Conservation (phyloP, 208 protist genomes). For the Leishmania major region DNA sequence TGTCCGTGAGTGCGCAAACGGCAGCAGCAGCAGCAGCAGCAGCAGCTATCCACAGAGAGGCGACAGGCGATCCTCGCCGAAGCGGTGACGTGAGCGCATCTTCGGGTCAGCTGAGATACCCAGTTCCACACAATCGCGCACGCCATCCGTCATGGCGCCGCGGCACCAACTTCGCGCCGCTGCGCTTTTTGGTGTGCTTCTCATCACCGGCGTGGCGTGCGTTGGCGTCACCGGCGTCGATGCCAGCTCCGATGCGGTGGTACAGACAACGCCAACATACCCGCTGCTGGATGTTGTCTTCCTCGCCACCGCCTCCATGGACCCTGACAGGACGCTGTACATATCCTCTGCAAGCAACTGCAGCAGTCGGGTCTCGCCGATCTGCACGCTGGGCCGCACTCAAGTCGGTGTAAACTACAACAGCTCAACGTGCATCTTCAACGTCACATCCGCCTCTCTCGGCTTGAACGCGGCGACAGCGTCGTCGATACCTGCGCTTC, state of each 20-base stretch:
- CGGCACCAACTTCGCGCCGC: neutral
- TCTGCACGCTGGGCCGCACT: conserved; percentile 41
- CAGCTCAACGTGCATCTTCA: conserved; percentile 52
- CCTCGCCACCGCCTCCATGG: conserved; percentile 31
- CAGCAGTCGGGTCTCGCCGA: conserved; percentile 12
- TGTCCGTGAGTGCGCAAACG: neutral
- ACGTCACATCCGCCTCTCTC: conserved; percentile 30
- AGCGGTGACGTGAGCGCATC: neutral
- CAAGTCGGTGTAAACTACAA: conserved; percentile 28
- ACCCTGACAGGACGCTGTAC: conserved; percentile 41
- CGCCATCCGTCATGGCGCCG: neutral
- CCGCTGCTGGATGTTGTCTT: conserved; percentile 67
- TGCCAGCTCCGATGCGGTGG: conserved; percentile 7
- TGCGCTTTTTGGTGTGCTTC: neutral
- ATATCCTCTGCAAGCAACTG: conserved; percentile 36
- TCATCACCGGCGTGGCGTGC: neutral
- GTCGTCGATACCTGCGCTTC: conserved; percentile 37
- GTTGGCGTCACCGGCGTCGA: neutral
- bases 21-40: neutral
- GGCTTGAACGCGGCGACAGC: conserved; percentile 26
- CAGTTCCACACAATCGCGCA: neutral
- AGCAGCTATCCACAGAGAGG: neutral
- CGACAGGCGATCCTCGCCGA: neutral
- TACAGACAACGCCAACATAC: conserved; percentile 28
- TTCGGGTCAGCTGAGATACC: neutral